These are phyloP conservation scores for Cylindrotheca fusiformis DNA, from an alignment of 108 stramenopile genomes.

Conservation along the genomic window DNA sequence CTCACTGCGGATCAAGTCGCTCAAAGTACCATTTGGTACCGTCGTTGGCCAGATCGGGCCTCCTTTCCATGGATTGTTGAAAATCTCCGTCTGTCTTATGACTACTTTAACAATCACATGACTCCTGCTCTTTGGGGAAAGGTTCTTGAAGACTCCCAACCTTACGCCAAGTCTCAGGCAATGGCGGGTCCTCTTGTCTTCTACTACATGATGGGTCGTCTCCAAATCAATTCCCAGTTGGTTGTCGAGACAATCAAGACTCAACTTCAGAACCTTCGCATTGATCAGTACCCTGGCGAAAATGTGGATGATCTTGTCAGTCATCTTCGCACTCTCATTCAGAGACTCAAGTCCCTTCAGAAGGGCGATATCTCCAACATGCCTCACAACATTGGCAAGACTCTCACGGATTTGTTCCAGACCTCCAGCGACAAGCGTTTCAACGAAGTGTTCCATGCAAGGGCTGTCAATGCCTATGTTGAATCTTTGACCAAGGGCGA, in stretches of 20 bases:
- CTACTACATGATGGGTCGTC: not conserved
- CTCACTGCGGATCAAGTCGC: constrained; percentile 1
- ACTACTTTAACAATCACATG: constrained; percentile 8
- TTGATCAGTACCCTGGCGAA: constrained; percentile 7
- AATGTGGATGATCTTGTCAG: not conserved
- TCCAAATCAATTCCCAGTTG: constrained; percentile 7
- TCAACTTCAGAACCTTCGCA: not conserved
- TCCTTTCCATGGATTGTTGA: not conserved
- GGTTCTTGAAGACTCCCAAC: not conserved
- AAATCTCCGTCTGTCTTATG: constrained; percentile 1
- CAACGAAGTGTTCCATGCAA: constrained; percentile 5
- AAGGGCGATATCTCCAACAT: not conserved
- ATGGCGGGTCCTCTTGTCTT: constrained; percentile 3
- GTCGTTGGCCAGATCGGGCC: not conserved
- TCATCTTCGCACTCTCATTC: not conserved
- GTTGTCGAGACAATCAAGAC: not conserved
- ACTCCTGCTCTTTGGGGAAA: constrained; percentile 1
- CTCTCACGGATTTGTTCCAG: constrained; percentile 5
- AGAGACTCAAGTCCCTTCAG: not conserved
- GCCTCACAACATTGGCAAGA: not conserved
- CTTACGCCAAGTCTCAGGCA: not conserved
- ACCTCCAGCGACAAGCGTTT: not conserved
- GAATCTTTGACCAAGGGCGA: constrained; percentile 2
- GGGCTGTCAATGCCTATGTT: not conserved
- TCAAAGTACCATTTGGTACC: not conserved